Percentiles rank a stretch among this genome's conserved stretches.
Conservation (phyloP, 176 grass and related monocot genomes). For the Canna indica region DNA sequence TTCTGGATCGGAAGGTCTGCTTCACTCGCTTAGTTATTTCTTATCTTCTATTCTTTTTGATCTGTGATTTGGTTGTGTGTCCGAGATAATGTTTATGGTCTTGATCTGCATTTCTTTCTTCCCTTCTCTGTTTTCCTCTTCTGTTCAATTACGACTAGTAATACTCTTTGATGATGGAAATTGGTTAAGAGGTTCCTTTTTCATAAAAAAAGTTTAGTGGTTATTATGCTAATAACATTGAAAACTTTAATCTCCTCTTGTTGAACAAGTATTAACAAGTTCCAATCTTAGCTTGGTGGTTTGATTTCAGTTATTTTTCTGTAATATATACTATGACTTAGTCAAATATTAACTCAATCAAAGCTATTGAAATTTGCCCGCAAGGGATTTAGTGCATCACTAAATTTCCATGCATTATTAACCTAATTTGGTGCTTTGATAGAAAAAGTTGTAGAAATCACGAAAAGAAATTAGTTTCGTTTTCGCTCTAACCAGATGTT, state of each 20-base stretch:
- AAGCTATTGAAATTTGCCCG: neutral
- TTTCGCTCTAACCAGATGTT: too few species aligned
- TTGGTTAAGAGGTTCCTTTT: too few species aligned
- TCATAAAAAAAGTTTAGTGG: neutral
- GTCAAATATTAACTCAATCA: neutral
- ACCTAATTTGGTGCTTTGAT: neutral
- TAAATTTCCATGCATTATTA: neutral
- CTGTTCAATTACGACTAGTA: too few species aligned
- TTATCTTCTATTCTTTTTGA: neutral
- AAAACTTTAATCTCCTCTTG: neutral
- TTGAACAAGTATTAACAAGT: neutral
- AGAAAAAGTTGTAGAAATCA: neutral
- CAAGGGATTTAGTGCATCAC: neutral
- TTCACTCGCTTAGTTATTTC: neutral
- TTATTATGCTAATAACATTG: neutral
- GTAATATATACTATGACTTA: neutral
- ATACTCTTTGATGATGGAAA: too few species aligned
- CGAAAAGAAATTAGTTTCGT: too few species aligned
- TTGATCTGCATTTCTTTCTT: neutral
- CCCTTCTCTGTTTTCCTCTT: too few species aligned
- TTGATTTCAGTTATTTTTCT: neutral
- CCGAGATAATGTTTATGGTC: neutral
- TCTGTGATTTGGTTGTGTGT: neutral
- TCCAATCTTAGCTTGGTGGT: neutral
- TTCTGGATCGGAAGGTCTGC: conserved; percentile 88